Evolutionary conservation across 2,329 filamentous ascomycete genomes (phyloP).

Genomic region (Lizonia empirigonia): DNA sequence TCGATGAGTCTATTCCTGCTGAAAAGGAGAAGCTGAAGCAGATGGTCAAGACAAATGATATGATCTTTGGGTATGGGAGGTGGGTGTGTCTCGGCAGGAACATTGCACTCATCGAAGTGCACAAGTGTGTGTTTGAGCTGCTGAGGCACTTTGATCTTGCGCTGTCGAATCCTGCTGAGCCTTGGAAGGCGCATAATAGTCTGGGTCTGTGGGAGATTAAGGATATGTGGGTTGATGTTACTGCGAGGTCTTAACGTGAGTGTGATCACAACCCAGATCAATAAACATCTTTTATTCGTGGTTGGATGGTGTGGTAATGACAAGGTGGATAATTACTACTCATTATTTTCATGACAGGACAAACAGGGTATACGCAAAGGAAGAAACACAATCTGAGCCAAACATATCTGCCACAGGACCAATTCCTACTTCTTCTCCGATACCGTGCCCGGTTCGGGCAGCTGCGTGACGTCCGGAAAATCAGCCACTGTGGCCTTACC

Average conservation of each 20-base stretch:
- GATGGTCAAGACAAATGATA: conserved; percentile 43
- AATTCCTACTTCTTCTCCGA: conserved; percentile 16
- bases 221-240: conserved; percentile 43
- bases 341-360: background rate
- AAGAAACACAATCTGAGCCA: conserved; percentile 29
- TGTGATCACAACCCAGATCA: too few relatives aligned
- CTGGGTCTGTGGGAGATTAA: conserved; percentile 39
- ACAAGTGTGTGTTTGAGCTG: conserved; percentile 52
- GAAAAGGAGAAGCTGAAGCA: conserved; percentile 32
- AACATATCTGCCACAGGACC: background rate
- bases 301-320: too few relatives aligned
- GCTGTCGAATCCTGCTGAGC: conserved; percentile 36
- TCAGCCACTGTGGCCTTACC: conserved; percentile 34
- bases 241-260: conserved; percentile 12
- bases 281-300: too few relatives aligned
- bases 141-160: conserved; percentile 42
- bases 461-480: conserved; percentile 44
- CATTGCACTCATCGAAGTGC: conserved; percentile 47
- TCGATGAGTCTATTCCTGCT: conserved; percentile 26
- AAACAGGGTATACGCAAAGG: conserved; percentile 19
- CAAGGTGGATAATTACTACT: background rate
- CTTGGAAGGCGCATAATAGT: conserved; percentile 38
- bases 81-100: conserved; percentile 44
- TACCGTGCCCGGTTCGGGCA: conserved; percentile 41
- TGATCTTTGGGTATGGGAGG: conserved; percentile 47